Evolutionary conservation across 768 basidiomycete species (phyloP).

Genomic region (Russula lepida): DNA sequence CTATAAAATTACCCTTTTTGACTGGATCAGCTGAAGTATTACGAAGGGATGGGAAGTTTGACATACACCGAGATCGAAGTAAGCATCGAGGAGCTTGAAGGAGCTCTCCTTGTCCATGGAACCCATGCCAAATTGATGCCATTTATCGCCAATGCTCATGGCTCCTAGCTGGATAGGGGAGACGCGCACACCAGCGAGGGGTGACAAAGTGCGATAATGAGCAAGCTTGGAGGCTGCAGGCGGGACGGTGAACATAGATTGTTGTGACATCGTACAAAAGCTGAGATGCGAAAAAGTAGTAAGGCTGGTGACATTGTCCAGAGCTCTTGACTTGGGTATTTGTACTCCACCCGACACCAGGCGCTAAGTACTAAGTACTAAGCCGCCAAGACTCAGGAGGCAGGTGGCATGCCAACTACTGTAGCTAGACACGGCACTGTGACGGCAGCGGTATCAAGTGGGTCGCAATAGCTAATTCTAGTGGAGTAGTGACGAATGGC

Average conservation of each 20-base stretch:
- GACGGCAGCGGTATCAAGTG: background rate
- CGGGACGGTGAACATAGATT: background rate
- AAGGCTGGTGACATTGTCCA: background rate
- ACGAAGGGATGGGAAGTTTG: too few species aligned
- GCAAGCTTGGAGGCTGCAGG: conserved; percentile 25
- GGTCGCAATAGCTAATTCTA: too few species aligned
- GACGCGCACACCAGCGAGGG: conserved; percentile 31
- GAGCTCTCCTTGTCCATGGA: conserved; percentile 30
- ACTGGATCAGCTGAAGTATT: background rate
- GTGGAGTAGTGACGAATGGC: too few species aligned
- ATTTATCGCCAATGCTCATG: conserved; percentile 34
- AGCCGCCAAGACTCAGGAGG: too few species aligned
- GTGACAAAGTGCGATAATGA: conserved; percentile 28
- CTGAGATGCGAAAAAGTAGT: background rate
- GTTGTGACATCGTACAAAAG: background rate
- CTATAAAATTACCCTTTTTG: conserved; percentile 26
- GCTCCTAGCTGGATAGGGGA: conserved; percentile 33
- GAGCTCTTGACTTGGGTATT: background rate
- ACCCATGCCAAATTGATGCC: conserved; percentile 28
- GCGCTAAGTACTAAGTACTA: background rate
- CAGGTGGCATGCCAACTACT: too few species aligned
- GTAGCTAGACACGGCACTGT: background rate
- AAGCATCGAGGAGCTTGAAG: conserved; percentile 35
- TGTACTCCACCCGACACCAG: background rate
- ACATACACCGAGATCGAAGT: conserved; percentile 26